These are phyloP conservation scores for Colletotrichum tropicicola DNA, from an alignment of 2,329 filamentous ascomycete species.

Conservation along the genomic window DNA sequence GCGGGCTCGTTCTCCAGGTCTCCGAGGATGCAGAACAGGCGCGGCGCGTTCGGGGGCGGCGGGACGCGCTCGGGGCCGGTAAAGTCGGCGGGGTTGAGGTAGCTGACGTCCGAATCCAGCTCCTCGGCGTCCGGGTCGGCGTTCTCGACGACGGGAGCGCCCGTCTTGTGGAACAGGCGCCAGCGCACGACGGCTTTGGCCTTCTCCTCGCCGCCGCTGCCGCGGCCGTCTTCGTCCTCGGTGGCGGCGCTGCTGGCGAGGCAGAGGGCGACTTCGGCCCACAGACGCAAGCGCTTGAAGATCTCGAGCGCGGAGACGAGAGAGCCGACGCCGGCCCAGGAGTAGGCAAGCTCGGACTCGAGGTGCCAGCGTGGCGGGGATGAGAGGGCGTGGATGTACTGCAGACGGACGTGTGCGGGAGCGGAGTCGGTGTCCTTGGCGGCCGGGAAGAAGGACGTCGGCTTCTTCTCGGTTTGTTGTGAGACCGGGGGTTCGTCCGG, in stretches of 20 bases:
- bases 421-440: slow-evolving; percentile 82
- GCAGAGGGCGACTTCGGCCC: slow-evolving; percentile 94
- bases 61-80: slow-evolving; percentile 74
- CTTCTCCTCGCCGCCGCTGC: slow-evolving; percentile 76
- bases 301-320: slow-evolving; percentile 92
- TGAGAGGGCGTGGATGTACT: slow-evolving; percentile 84
- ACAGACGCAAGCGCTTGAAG: slow-evolving; percentile 91
- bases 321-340: slow-evolving; percentile 92
- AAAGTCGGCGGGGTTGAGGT: slow-evolving; percentile 63
- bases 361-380: slow-evolving; percentile 93
- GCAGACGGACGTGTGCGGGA: slow-evolving; percentile 76
- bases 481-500: slow-evolving; percentile 39
- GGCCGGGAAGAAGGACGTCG: slow-evolving; percentile 83
- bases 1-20: slow-evolving; percentile 80
- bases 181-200: slow-evolving; percentile 79
- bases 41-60: slow-evolving; percentile 82
- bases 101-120: slow-evolving; percentile 55
- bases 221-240: slow-evolving; percentile 63
- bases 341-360: slow-evolving; percentile 88
- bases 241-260: slow-evolving; percentile 70
- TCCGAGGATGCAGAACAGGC: slow-evolving; percentile 92
- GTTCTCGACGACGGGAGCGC: slow-evolving; percentile 34
- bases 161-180: slow-evolving; percentile 78
- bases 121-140: slow-evolving; percentile 56
- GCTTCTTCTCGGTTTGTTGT: slow-evolving; percentile 54